phyloP scores from a whole-genome alignment of 345 rosid genomes.

The Alliaria petiolata region DNA sequence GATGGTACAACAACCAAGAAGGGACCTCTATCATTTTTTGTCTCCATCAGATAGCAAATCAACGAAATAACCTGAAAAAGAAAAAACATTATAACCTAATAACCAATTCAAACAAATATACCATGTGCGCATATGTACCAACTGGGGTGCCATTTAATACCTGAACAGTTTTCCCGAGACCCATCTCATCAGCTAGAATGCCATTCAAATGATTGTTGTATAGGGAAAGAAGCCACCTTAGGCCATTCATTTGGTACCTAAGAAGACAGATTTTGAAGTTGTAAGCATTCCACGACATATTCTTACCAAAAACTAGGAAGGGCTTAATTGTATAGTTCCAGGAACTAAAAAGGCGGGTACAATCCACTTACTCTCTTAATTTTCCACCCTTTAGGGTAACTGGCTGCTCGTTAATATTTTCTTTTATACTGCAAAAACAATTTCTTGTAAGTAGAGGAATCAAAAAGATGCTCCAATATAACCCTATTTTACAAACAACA shows the following conservation, averaged over 20 bases:
- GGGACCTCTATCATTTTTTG: slow-evolving; percentile 88
- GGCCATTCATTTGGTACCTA: slow-evolving; percentile 96
- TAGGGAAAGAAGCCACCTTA: slow-evolving; percentile 86
- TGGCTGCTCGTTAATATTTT: slow-evolving; percentile 83
- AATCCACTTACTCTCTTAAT: slow-evolving; percentile 77
- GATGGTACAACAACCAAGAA: slow-evolving; percentile 93
- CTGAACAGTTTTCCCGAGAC: slow-evolving; percentile 98
- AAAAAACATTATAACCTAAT: neutral
- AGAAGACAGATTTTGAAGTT: slow-evolving; percentile 19
- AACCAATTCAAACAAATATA: neutral
- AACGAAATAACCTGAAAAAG: slow-evolving; percentile 63
- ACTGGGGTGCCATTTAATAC: slow-evolving; percentile 24
- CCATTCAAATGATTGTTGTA: slow-evolving; percentile 91
- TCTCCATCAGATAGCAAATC: slow-evolving; percentile 89
- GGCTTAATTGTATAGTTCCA: neutral
- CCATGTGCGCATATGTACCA: neutral
- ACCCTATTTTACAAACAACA: neutral
- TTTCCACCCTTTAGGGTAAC: slow-evolving; percentile 66
- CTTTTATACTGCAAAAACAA: slow-evolving; percentile 65
- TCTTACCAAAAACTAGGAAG: neutral
- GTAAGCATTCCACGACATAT: slow-evolving; percentile 12
- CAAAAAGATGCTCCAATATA: neutral
- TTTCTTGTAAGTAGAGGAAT: neutral
- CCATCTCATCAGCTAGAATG: slow-evolving; percentile 98
- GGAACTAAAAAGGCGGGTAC: neutral